These are phyloP conservation scores for Anaeromyces robustus DNA, from an alignment of 192 early-diverging fungal genomes.

Conservation along the genomic window DNA sequence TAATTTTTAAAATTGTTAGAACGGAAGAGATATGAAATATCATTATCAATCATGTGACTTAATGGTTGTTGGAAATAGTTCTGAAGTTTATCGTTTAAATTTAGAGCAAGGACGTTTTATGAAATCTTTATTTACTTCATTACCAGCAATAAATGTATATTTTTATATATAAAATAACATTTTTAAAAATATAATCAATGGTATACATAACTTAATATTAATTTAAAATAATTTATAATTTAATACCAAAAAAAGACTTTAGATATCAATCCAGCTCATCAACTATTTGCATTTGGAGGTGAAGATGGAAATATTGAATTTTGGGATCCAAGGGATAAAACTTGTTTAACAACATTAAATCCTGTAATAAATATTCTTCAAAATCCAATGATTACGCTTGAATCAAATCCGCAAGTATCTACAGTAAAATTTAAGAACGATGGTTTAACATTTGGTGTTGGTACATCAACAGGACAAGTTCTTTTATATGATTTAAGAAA, in stretches of 20 bases:
- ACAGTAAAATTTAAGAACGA: conserved; percentile 69
- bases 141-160: conserved; percentile 30
- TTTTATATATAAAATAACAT: too few relatives aligned
- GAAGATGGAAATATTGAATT: conserved; percentile 80
- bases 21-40: conserved; percentile 81
- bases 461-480: conserved; percentile 82
- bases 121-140: conserved; percentile 58
- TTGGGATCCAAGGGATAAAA: conserved; percentile 62
- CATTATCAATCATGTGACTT: conserved; percentile 86
- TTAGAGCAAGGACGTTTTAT: conserved; percentile 86
- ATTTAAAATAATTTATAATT: neutral
- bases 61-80: conserved; percentile 57
- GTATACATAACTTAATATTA: too few relatives aligned
- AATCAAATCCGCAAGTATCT: conserved; percentile 42
- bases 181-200: too few relatives aligned
- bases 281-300: conserved; percentile 80
- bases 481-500: conserved; percentile 85
- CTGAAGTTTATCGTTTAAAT: conserved; percentile 81
- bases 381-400: conserved; percentile 11
- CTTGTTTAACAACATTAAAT: conserved; percentile 5
- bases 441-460: conserved; percentile 71
- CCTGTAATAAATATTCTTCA: conserved; percentile 9
- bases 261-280: conserved; percentile 78
- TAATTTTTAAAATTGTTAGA: conserved; percentile 17
- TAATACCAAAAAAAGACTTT: conserved; percentile 5